These are phyloP conservation scores for Chrysoporthe puriensis DNA, from an alignment of 2,329 filamentous ascomycete genomes.

Conservation along the genomic window DNA sequence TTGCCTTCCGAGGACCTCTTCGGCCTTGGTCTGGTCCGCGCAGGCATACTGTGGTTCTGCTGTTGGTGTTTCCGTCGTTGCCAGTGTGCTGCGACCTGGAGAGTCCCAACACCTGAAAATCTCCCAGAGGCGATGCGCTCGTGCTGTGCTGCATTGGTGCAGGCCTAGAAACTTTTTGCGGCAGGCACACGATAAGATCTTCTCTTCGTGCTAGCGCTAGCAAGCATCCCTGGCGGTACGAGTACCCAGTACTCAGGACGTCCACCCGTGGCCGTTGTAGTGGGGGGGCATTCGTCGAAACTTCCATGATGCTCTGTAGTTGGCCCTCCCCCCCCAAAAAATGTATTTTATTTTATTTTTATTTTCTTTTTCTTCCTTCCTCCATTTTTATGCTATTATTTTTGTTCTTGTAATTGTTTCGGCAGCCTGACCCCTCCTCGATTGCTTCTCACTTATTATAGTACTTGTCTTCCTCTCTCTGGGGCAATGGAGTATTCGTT, in stretches of 20 bases:
- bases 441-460: too few species aligned
- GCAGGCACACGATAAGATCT: slow-evolving; percentile 18
- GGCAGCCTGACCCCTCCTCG: too few species aligned
- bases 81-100: not conserved
- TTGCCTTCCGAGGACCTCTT: slow-evolving; percentile 28
- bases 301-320: not conserved
- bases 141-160: not conserved
- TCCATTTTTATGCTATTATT: too few species aligned
- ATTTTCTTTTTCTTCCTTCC: too few species aligned
- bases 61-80: too few species aligned
- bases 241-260: not conserved
- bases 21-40: slow-evolving; percentile 17
- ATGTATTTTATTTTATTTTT: too few species aligned
- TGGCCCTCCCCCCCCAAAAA: too few species aligned
- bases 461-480: too few species aligned
- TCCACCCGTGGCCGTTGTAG: not conserved
- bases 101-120: not conserved
- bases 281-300: not conserved
- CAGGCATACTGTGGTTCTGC: slow-evolving; percentile 19
- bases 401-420: too few species aligned
- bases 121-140: not conserved
- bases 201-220: not conserved
- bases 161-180: slow-evolving; percentile 8
- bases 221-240: not conserved
- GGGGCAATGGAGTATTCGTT: too few species aligned